These are phyloP conservation scores for Hordeum vulgare DNA, from an alignment of 176 grass and related monocot species.

Conservation along the genomic window MorexV3_pseudomolecules_assembly NC_058524.1:168327324-168327823, in stretches of 20 bases:
- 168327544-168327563: neutral
- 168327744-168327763: conserved; percentile 78
- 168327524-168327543: neutral
- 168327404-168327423: conserved; percentile 94
- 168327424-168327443: conserved; percentile 74
- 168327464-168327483: conserved; percentile 76
- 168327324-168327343: conserved; percentile 78
- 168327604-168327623: conserved; percentile 67
- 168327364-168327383: conserved; percentile 65
- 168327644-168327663: conserved; percentile 85
- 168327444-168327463: conserved; percentile 99
- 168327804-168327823: conserved; percentile 92
- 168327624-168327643: conserved; percentile 89
- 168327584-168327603: conserved; percentile 79
- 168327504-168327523: neutral
- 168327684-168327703: conserved; percentile 90
- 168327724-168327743: conserved; percentile 99
- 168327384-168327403: conserved; percentile 69
- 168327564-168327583: conserved; percentile 51
- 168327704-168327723: conserved; percentile 83
- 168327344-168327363: conserved; percentile 84
- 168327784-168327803: conserved; percentile 78
- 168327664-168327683: conserved; percentile 89
- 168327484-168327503: neutral
- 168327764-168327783: conserved; percentile 73